A percentile compares a stretch with the other conserved stretches of the same genome.
These are phyloP conservation scores for Malassezia sp. DNA, from an alignment of 1,284 basidiomycete genomes.

Conservation along the genomic window DNA sequence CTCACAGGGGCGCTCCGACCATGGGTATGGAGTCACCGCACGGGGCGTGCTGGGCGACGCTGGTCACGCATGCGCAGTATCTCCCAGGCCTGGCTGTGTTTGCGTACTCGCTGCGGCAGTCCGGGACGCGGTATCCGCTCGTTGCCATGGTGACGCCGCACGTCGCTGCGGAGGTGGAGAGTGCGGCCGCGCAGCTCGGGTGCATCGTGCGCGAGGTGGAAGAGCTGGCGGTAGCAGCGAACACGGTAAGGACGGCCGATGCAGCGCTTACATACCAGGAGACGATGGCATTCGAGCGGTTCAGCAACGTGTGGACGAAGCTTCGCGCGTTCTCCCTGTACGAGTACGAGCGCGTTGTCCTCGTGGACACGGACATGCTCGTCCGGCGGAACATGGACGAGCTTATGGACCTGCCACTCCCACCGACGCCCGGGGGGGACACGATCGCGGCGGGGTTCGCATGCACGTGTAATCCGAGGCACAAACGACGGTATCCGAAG, in stretches of 20 bases:
- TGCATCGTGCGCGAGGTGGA: slow-evolving; percentile 8
- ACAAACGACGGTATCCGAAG: slow-evolving; percentile 66
- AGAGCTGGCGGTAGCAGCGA: neutral
- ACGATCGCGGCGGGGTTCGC: slow-evolving; percentile 71
- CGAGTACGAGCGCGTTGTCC: slow-evolving; percentile 58
- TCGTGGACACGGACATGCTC: slow-evolving; percentile 86
- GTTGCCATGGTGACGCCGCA: slow-evolving; percentile 9
- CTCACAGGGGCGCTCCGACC: too few relatives aligned
- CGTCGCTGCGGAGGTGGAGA: slow-evolving; percentile 1
- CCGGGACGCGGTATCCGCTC: slow-evolving; percentile 9
- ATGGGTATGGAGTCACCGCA: too few relatives aligned
- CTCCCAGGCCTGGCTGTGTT: slow-evolving; percentile 12
- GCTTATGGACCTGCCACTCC: slow-evolving; percentile 50
- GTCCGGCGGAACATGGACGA: slow-evolving; percentile 81
- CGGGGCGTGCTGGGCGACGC: slow-evolving; percentile 12
- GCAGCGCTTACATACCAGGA: neutral
- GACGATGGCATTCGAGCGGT: slow-evolving; percentile 20
- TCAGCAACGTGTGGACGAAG: slow-evolving; percentile 44
- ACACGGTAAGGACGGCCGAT: neutral
- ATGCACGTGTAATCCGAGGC: slow-evolving; percentile 84
- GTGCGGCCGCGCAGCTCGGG: neutral
- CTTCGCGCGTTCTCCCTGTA: slow-evolving; percentile 33
- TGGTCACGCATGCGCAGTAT: slow-evolving; percentile 7
- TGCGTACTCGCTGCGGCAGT: neutral
- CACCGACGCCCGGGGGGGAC: too few relatives aligned